These are phyloP conservation scores for Aristolochia californica DNA, from an alignment of 164 flowering plant genomes.

Conservation along the genomic window DNA sequence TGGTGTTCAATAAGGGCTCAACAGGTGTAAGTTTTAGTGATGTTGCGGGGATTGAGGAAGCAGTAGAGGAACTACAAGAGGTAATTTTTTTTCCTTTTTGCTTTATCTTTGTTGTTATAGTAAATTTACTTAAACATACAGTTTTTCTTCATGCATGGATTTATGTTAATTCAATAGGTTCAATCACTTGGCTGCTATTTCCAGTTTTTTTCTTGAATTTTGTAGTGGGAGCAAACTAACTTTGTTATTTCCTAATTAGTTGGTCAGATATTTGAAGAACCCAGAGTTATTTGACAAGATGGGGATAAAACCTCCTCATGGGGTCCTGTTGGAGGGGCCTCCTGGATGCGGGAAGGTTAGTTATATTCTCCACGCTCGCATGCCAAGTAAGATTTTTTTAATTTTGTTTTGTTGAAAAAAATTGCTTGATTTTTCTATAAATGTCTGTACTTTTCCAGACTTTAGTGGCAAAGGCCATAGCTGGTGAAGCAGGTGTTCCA, in stretches of 20 bases:
- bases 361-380: too few relatives aligned
- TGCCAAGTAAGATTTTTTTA: slow-evolving; percentile 3
- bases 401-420: slow-evolving; percentile 10
- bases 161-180: background rate
- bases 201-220: too few relatives aligned
- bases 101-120: background rate
- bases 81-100: slow-evolving; percentile 19
- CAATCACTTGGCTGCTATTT: too few relatives aligned
- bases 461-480: slow-evolving; percentile 94
- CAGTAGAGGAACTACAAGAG: slow-evolving; percentile 97
- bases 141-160: background rate
- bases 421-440: background rate
- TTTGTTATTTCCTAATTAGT: slow-evolving; percentile 25
- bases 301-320: slow-evolving; percentile 99
- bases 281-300: slow-evolving; percentile 87
- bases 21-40: slow-evolving; percentile 82
- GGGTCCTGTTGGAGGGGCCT: slow-evolving; percentile 95
- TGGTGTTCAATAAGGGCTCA: slow-evolving; percentile 52
- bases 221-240: slow-evolving; percentile 5
- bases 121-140: background rate
- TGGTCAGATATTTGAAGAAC: slow-evolving; percentile 92
- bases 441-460: slow-evolving; percentile 41
- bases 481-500: slow-evolving; percentile 99
- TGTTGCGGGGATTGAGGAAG: slow-evolving; percentile 96
- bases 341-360: slow-evolving; percentile 97